These are phyloP conservation scores for Pythium brassicae DNA, from an alignment of 352 stramenopile genomes.

Conservation along the genomic window DNA sequence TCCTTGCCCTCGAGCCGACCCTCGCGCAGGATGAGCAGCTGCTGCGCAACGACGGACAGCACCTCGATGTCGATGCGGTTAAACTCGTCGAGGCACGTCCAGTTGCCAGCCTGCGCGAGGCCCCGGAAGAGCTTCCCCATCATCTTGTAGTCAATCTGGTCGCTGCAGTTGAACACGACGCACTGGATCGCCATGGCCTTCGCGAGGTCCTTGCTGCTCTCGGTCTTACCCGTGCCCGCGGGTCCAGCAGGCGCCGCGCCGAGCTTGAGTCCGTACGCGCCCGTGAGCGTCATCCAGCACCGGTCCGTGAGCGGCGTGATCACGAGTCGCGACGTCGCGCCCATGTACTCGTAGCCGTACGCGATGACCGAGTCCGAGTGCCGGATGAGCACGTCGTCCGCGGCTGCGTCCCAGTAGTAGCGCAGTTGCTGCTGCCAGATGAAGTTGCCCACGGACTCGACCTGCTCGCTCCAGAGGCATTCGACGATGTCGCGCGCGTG, in stretches of 20 bases:
- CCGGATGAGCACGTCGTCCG: slow-evolving; percentile 86
- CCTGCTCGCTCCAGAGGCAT: slow-evolving; percentile 58
- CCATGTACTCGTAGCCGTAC: slow-evolving; percentile 96
- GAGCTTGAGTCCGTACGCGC: slow-evolving; percentile 91
- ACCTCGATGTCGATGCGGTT: slow-evolving; percentile 95
- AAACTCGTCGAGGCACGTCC: slow-evolving; percentile 92
- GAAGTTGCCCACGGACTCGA: slow-evolving; percentile 83
- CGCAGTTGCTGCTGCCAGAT: slow-evolving; percentile 94
- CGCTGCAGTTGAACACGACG: slow-evolving; percentile 96
- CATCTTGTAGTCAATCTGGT: slow-evolving; percentile 96
- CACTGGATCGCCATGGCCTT: slow-evolving; percentile 94
- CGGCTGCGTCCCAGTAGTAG: slow-evolving; percentile 91
- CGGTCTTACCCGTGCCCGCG: slow-evolving; percentile 95
- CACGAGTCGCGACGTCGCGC: slow-evolving; percentile 82
- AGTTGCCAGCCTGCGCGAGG: slow-evolving; percentile 87
- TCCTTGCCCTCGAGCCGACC: slow-evolving; percentile 78
- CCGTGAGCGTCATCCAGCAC: slow-evolving; percentile 96
- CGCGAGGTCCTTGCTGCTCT: slow-evolving; percentile 94
- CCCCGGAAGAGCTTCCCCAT: slow-evolving; percentile 96
- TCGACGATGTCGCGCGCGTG: slow-evolving; percentile 89
- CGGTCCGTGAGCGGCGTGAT: slow-evolving; percentile 91
- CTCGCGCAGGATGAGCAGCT: slow-evolving; percentile 75
- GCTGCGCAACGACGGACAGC: slow-evolving; percentile 92
- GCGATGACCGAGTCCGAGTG: slow-evolving; percentile 86
- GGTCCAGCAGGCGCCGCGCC: slow-evolving; percentile 91